These are phyloP conservation scores for Sophora flavescens DNA, from an alignment of 306 rosid genomes.

Conservation along the genomic window DNA sequence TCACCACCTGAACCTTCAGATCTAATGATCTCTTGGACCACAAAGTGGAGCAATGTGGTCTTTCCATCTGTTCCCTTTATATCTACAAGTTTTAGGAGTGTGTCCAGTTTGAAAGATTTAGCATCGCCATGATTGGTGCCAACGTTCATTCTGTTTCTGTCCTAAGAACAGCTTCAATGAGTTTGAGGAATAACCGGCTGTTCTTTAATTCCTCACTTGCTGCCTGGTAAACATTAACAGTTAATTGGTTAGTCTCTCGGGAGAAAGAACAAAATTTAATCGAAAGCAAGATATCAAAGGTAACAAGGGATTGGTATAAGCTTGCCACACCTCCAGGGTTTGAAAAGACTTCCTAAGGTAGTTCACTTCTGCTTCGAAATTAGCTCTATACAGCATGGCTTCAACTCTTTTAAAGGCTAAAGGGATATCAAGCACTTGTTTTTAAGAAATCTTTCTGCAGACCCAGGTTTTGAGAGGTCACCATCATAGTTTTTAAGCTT, in stretches of 20 bases:
- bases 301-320: conserved; percentile 29
- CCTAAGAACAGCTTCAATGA: conserved; percentile 96
- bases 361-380: conserved; percentile 88
- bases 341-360: conserved; percentile 88
- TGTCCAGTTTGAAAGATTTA: conserved; percentile 88
- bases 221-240: conserved; percentile 58
- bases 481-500: conserved; percentile 79
- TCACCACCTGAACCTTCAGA: conserved; percentile 75
- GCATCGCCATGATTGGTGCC: conserved; percentile 98
- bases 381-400: conserved; percentile 98
- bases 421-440: conserved; percentile 86
- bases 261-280: conserved; percentile 30
- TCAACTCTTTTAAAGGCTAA: conserved; percentile 95
- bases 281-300: conserved; percentile 38
- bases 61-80: conserved; percentile 98
- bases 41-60: conserved; percentile 97
- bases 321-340: conserved; percentile 75
- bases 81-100: conserved; percentile 91
- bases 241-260: conserved; percentile 36
- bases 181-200: conserved; percentile 89
- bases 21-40: conserved; percentile 96
- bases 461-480: conserved; percentile 79
- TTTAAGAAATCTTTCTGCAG: conserved; percentile 96
- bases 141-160: conserved; percentile 97
- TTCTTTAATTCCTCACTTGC: conserved; percentile 93